Percentiles rank a stretch among this genome's conserved stretches.
These are phyloP conservation scores for Luffa aegyptiaca DNA, from an alignment of 306 rosid genomes.

Conservation along the genomic window DNA sequence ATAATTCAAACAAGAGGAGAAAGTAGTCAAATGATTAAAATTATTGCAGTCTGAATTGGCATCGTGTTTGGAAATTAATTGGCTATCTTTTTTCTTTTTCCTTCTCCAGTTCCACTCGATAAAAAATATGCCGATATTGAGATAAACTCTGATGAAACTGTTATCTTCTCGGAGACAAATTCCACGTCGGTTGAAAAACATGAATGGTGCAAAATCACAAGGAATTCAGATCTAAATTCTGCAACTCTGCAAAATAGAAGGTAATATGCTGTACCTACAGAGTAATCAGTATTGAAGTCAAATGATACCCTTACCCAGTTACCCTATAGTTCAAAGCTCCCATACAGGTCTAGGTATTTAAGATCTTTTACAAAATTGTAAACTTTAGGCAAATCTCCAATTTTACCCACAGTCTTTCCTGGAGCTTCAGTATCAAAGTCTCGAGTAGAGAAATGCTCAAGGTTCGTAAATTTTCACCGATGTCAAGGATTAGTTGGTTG, in stretches of 20 bases:
- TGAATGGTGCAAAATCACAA: slow-evolving; percentile 65
- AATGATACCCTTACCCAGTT: background rate
- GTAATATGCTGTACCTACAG: slow-evolving; percentile 17
- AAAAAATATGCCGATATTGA: slow-evolving; percentile 48
- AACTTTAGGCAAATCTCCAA: background rate
- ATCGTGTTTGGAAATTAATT: background rate
- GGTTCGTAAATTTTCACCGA: background rate
- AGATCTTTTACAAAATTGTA: background rate
- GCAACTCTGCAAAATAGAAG: slow-evolving; percentile 58
- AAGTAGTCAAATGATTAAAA: background rate
- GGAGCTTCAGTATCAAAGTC: background rate
- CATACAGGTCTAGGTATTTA: background rate
- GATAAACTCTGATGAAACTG: slow-evolving; percentile 43
- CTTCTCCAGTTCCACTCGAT: slow-evolving; percentile 49
- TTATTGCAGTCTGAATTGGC: background rate
- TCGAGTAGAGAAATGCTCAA: background rate
- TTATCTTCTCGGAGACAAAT: slow-evolving; percentile 43
- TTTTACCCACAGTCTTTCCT: background rate
- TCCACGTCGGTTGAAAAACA: slow-evolving; percentile 33
- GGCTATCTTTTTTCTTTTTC: background rate
- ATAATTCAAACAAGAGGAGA: background rate
- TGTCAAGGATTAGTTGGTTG: background rate
- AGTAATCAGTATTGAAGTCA: background rate
- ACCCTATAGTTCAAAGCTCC: background rate
- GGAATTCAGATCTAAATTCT: slow-evolving; percentile 55